These are phyloP conservation scores for Heterobasidion irregulare DNA, from an alignment of 1,284 basidiomycete species.

Conservation along the genomic window DNA sequence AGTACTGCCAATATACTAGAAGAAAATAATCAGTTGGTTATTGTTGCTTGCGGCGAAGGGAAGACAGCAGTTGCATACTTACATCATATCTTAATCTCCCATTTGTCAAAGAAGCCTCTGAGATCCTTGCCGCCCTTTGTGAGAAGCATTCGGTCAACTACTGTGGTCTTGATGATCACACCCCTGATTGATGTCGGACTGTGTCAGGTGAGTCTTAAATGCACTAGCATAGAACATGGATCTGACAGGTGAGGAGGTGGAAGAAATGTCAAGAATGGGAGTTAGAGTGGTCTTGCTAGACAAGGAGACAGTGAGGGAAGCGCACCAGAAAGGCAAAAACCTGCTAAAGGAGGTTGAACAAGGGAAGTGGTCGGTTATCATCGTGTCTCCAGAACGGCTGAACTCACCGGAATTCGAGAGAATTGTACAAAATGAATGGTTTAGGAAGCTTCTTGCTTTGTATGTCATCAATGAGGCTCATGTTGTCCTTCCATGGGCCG, in stretches of 20 bases:
- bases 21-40: no score
- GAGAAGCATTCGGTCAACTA: no score
- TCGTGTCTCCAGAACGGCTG: slow-evolving; percentile 7
- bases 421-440: background rate
- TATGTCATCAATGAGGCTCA: slow-evolving; percentile 6
- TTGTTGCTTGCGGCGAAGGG: no score
- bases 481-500: background rate
- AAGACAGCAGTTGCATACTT: no score
- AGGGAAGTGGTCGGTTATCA: background rate
- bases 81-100: no score
- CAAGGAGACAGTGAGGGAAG: background rate
- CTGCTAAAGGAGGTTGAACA: slow-evolving; percentile 2
- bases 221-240: background rate
- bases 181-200: slow-evolving; percentile 4
- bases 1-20: no score
- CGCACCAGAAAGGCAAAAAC: background rate
- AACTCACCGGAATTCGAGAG: slow-evolving; percentile 1
- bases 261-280: slow-evolving; percentile 1
- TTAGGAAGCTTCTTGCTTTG: background rate
- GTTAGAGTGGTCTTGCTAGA: background rate
- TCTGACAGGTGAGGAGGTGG: background rate
- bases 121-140: no score
- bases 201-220: slow-evolving; percentile 4
- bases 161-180: no score
- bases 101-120: no score